A percentile compares a stretch with the other conserved stretches of the same genome.
phyloP scores from a whole-genome alignment of 805 yeast species.

The Cyberlindnera xylosilytica region DNA sequence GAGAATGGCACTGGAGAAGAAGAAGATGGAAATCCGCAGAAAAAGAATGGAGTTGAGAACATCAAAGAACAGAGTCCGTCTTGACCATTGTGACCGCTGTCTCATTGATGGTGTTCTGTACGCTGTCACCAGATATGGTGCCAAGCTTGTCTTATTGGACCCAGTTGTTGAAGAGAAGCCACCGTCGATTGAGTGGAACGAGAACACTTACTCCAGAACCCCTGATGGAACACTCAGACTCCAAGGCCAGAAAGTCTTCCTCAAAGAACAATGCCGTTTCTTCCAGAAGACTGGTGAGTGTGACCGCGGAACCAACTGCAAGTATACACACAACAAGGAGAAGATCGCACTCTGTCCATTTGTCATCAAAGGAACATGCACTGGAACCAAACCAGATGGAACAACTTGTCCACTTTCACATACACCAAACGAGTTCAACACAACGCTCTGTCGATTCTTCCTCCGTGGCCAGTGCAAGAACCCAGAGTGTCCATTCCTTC shows the following conservation, averaged over 20 bases:
- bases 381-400: constrained; percentile 22
- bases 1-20: constrained; percentile 21
- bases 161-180: constrained; percentile 22
- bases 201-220: constrained; percentile 26
- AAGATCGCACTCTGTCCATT: constrained; percentile 55
- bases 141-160: constrained; percentile 38
- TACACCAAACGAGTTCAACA: constrained; percentile 52
- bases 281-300: constrained; percentile 37
- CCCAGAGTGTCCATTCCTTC: constrained; percentile 48
- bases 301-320: constrained; percentile 48
- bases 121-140: constrained; percentile 40
- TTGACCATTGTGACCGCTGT: constrained; percentile 45
- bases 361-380: constrained; percentile 46
- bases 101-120: constrained; percentile 39
- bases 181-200: constrained; percentile 32
- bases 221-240: constrained; percentile 30
- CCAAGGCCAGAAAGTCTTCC: constrained; percentile 17
- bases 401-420: constrained; percentile 54
- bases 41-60: constrained; percentile 23
- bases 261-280: constrained; percentile 28
- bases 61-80: constrained; percentile 32
- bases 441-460: constrained; percentile 55
- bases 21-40: constrained; percentile 13
- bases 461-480: constrained; percentile 47
- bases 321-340: constrained; percentile 47